Evolutionary conservation across 1,284 basidiomycete genomes (phyloP), one percentile per base, ranked within the genome.

Genomic region (Ganoderma resinaceum): DNA sequence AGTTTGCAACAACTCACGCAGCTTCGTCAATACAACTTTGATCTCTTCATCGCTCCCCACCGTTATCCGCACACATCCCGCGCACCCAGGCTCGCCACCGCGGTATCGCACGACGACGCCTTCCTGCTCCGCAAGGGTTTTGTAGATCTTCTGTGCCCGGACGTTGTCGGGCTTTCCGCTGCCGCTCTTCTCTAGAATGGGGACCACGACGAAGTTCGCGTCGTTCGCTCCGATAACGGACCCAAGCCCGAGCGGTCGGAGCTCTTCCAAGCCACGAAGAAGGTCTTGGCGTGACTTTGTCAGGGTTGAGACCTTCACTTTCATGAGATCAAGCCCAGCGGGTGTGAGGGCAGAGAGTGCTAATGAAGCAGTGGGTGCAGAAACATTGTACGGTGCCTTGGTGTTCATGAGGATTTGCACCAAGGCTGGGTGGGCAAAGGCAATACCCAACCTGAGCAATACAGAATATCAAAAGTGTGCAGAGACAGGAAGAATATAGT

Each of bases 331-430:
- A 16, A 98, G 75, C 6, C 94, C 91, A 16, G 81, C 76, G 0
- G 89, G 84, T 0, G 92, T 89, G 42, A 82, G 75, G 0, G 97
- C 95, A 12, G 93, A 86, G 16, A 92, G 82, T 0, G 96, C 96
- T 37, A 99, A 88, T 60, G 89, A 84, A 8, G 97, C 95, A 2
- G 96, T 95, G 0, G 96, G 96, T 0, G 93, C 89, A 16, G 96
- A 97, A 74, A 99, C 92, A 80, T 98, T 98, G 85, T 99, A 99
- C 0, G 97, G 97, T 0, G 97, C 98, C 81, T 99, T 99, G 63
- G 97, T 95, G 80, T 99, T 99, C 76, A 91, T 91, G 70, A 99
- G 89, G 74, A 99, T 89, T 78, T 97, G 97, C 61, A 98, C 92
- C 23, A 99, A 83, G 0, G 94, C 90, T 0, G 95, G 95, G 73